Conservation (phyloP, 2,329 filamentous ascomycete genomes). For the Amphichorda felina region DNA sequence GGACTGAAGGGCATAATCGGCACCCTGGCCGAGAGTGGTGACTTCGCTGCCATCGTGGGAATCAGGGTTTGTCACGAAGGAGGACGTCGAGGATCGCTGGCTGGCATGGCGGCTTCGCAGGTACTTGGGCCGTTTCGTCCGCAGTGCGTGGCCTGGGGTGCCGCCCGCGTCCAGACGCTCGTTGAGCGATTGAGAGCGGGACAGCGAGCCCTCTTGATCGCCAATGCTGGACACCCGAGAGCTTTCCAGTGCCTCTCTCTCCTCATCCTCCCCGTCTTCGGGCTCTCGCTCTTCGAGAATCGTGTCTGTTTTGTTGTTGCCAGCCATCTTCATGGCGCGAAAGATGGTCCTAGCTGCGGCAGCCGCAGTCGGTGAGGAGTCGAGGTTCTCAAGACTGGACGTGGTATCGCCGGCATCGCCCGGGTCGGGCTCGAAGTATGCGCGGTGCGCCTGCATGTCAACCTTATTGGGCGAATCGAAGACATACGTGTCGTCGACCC, state of each 20-base stretch:
- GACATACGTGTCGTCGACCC: slow-evolving; percentile 46
- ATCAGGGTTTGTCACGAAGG: slow-evolving; percentile 41
- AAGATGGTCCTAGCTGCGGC: slow-evolving; percentile 41
- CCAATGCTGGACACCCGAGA: slow-evolving; percentile 14
- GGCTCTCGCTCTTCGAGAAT: background rate
- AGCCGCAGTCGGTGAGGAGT: slow-evolving; percentile 44
- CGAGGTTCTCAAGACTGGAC: slow-evolving; percentile 38
- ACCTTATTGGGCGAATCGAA: slow-evolving; percentile 35
- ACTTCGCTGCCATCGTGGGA: slow-evolving; percentile 56
- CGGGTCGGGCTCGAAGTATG: slow-evolving; percentile 9
- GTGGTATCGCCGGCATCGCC: slow-evolving; percentile 29
- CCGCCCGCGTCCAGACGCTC: slow-evolving; percentile 29
- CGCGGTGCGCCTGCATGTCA: slow-evolving; percentile 9
- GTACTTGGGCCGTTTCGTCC: slow-evolving; percentile 40
- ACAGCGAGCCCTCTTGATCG: slow-evolving; percentile 14
- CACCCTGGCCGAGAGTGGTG: slow-evolving; percentile 47
- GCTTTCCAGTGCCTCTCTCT: slow-evolving; percentile 14
- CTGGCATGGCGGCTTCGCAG: slow-evolving; percentile 45
- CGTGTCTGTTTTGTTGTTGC: background rate
- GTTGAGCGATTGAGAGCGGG: slow-evolving; percentile 17
- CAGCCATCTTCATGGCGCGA: slow-evolving; percentile 34
- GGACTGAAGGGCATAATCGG: slow-evolving; percentile 73
- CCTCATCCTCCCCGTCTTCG: slow-evolving; percentile 9
- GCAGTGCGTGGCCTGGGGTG: slow-evolving; percentile 31
- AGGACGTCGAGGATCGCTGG: slow-evolving; percentile 49